Base-by-base conservation (phyloP, 2,329 filamentous ascomycete species). In the Exophiala xenobiotica region DNA sequence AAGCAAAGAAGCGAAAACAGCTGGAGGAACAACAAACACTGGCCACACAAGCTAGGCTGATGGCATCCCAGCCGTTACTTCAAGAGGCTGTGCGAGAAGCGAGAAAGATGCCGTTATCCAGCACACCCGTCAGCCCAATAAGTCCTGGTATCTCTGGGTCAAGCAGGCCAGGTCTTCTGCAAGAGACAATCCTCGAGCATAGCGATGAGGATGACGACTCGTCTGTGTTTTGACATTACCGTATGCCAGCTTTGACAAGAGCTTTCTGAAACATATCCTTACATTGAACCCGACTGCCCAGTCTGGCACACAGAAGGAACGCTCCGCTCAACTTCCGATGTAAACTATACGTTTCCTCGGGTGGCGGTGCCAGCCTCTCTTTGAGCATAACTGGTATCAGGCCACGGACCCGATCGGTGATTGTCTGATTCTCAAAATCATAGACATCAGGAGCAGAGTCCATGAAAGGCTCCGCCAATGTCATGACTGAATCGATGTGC, bases 241-340 rank as follows among this genome's bases (percentile, higher is more conserved):
- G 48, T 26, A 58, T 22, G 9, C 55, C 53, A 11, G 54, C 50
- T 24, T 53, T 62, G 41, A 43, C 43, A n/a, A 62, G 50, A 27
- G 60, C 85, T 33, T 79, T 70, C 51, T 78, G 76, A 68, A 99
- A 99, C 73, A 99, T 72, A 53, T 87, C 83, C 57, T 86, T 82
- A 63, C 92, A 96, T 51, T 77, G 77, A 2, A 99, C 91, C 58
- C 82, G 79, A 67, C 90, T 96, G 2, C 89, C 90, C 53, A 99
- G 68, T 59, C 84, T 81, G 0, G 93, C 91, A 69, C 93, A 99
- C 14, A 99, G 76, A 64, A 99, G 71, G 67, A 99, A 99, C 0
- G 93, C 95, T 0, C 93, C 93, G 68, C 90, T 96, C 48, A 99
- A 74, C 74, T 99, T 99, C 54, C 93, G 82, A 70, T 99, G 93